Percentiles rank a stretch among this genome's conserved stretches.
Evolutionary conservation across 1,139 yeast species (phyloP).

Genomic region (Nadsonia starkeyi-henricii): DNA sequence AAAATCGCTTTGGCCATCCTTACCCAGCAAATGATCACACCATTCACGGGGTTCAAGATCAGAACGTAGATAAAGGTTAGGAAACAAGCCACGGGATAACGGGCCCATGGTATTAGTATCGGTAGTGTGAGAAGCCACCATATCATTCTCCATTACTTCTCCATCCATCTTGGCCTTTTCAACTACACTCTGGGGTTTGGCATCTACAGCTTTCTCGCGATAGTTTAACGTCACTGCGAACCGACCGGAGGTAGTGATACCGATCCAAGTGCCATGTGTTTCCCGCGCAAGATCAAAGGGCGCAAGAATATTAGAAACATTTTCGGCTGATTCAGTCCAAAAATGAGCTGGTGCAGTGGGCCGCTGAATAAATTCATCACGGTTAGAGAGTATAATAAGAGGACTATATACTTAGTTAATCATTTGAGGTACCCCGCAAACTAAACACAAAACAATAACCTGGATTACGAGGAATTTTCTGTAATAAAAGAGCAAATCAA

Average conservation of each 20-base stretch:
- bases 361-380: conserved; percentile 72
- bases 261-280: conserved; percentile 90
- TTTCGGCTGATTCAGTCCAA: conserved; percentile 26
- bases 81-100: not conserved
- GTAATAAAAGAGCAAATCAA: too few species aligned
- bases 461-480: too few species aligned
- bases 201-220: conserved; percentile 35
- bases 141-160: too few species aligned
- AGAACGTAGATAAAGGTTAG: not conserved
- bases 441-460: not conserved
- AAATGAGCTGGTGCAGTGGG: conserved; percentile 56
- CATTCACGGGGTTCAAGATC: not conserved
- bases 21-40: not conserved
- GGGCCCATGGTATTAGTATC: not conserved
- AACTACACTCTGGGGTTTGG: too few species aligned
- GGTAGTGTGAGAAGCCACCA: too few species aligned
- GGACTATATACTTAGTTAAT: conserved; percentile 18
- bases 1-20: not conserved
- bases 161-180: too few species aligned
- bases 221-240: conserved; percentile 68
- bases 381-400: conserved; percentile 58
- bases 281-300: conserved; percentile 65
- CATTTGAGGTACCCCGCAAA: conserved; percentile 1
- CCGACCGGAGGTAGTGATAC: conserved; percentile 47
- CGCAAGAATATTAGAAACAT: conserved; percentile 32